phyloP scores from a whole-genome alignment of 176 grass and related monocot genomes.

The Bothriochloa decipiens region DNA sequence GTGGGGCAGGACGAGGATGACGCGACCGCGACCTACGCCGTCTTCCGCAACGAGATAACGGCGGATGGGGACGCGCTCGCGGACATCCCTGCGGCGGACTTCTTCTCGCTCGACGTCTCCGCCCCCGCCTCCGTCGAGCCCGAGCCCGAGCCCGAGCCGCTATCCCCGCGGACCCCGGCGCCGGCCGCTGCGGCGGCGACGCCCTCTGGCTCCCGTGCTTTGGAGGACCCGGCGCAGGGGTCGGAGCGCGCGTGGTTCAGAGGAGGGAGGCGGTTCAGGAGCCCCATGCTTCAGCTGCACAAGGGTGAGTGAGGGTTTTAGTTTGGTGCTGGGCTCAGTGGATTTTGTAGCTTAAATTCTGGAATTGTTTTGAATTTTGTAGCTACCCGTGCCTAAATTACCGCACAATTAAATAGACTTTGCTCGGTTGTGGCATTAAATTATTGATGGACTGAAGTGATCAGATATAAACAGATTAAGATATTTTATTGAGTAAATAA shows the following conservation, averaged over 20 bases:
- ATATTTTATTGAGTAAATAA: background rate
- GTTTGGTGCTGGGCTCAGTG: background rate
- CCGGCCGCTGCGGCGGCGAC: background rate
- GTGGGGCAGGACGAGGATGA: constrained; percentile 34
- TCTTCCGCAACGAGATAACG: constrained; percentile 86
- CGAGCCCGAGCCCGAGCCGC: constrained; percentile 6
- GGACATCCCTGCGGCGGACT: constrained; percentile 61
- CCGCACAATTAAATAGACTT: background rate
- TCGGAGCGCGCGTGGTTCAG: constrained; percentile 85
- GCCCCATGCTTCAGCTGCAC: constrained; percentile 98
- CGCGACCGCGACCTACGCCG: constrained; percentile 54
- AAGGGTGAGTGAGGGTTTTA: constrained; percentile 62
- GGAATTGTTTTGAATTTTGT: background rate
- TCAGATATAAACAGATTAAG: background rate
- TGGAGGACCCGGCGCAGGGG: constrained; percentile 47
- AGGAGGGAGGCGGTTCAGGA: constrained; percentile 66
- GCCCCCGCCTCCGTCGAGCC: background rate
- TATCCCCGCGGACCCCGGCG: background rate
- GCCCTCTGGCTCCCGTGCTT: constrained; percentile 14
- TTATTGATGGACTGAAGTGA: background rate
- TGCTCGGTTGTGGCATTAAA: background rate
- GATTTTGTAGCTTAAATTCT: background rate
- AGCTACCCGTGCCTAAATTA: background rate
- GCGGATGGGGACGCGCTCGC: constrained; percentile 43
- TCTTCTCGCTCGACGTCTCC: constrained; percentile 80